Evolutionary conservation across 2,329 filamentous ascomycete species (phyloP).

Genomic region (Trichocomaceae sp.): DNA sequence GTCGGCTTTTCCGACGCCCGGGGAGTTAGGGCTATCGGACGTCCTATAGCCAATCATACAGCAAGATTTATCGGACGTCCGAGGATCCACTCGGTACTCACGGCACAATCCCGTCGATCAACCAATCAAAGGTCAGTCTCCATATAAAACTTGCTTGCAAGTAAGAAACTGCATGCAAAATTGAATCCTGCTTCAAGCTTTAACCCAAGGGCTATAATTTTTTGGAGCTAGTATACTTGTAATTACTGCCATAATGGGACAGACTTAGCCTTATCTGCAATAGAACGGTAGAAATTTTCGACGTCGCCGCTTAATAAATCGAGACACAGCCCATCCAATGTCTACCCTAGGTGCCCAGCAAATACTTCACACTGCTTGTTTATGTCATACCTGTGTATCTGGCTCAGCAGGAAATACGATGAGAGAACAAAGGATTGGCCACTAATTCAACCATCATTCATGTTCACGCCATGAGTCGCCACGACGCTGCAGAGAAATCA

Average conservation of each 20-base stretch:
- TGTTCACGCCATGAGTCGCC: constrained; percentile 16
- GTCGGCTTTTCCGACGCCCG: constrained; percentile 1
- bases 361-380: too few relatives aligned
- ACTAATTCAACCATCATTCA: not conserved
- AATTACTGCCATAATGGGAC: not conserved
- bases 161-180: not conserved
- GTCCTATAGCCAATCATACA: constrained; percentile 3
- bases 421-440: not conserved
- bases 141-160: not conserved
- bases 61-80: not conserved
- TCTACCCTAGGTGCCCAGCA: too few relatives aligned
- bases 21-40: constrained; percentile 10
- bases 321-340: not conserved
- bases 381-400: not conserved
- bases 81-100: not conserved
- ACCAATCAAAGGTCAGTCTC: not conserved
- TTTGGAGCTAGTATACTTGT: not conserved
- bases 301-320: not conserved
- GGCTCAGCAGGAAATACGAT: not conserved
- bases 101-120: not conserved
- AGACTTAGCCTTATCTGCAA: not conserved
- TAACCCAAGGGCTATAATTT: not conserved
- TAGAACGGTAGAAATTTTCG: not conserved
- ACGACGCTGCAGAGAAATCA: constrained; percentile 38
- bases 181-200: not conserved